Evolutionary conservation across 177 flowering plant species (phyloP), one percentile per base, ranked within the genome.

Genomic region (Telopea speciosissima): DNA sequence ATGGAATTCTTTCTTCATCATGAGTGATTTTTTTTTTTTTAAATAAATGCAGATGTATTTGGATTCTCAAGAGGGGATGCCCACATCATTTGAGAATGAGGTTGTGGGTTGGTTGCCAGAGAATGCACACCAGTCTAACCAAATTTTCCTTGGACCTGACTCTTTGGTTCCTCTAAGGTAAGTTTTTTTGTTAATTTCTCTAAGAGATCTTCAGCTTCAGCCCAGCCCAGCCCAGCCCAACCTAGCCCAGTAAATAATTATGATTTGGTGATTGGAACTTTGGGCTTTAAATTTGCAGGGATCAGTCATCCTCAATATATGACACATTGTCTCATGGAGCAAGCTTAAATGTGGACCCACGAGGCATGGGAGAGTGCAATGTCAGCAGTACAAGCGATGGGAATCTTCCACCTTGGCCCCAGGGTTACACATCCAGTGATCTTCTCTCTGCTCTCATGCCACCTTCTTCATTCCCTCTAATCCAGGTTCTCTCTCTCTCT

Each of bases 401-500:
- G 19, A 67, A 65, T 54, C 68, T 81, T n/a, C 82, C 81, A 22
- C 19, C 82, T 1, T 83, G 88, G 88, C 83, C 80, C 52, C 82
- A 77, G 24, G 76, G 69, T 9, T 85, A 72, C 75, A 74, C 81
- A 0, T 77, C 88, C n/a, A 63, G 81, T 0, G 84, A 83, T 65
- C 81, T 85, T 36, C 82, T 85, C 65, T 68, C 82, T 8, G 79
- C 84, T 54, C 72, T 81, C 65, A 72, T 85, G 78, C 74, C 83
- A 8, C 62, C 76, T 1, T 23, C 75, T 25, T 75, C 84, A 1
- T 77, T 66, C 33, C 69, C 81, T 61, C 72, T 78, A 11, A 33
- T 80, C 2, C 79, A 79, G 81, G 84, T 78, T 71, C 14, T 62
- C 3, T n/a, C 42, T 26, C 9, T 49, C 31, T n/a, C 36, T 12